Base-by-base conservation (phyloP, 768 basidiomycete genomes). In the Coprinopsis cinerea region DNA sequence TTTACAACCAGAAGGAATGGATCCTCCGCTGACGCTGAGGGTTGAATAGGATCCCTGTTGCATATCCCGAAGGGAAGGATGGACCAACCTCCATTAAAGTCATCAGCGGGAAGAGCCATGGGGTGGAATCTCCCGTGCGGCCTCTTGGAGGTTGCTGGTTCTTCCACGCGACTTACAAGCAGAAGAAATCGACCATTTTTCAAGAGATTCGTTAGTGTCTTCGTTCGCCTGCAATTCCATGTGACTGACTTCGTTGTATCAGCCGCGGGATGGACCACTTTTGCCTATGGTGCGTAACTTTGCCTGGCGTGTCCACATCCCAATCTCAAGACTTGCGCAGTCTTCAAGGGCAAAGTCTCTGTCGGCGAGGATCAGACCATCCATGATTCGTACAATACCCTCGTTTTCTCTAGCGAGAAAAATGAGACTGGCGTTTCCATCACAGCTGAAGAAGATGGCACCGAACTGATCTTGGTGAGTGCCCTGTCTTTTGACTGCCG, bases 111-210 rank as follows among this genome's bases (percentile, higher is more conserved):
- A 85, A 83, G 63, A 88, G 89, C 52, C 81, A 93, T 55, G 92
- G 88, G 11, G 74, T 82, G 13, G 85, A 86, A 60, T 93, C 91
- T 1, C 92, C 92, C 23, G 93, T 98, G 20, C 73, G 86, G 42
- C 91, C 91, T 0, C 77, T 93, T 0, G 94, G 94, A 11, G 94
- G 94, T 4, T 94, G 92, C 66, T 94, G 91, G 89, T 96, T 81
- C 66, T 84, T 94, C 69, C 90, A 94, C 60, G 67, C 85, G 53
- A 80, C 70, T 51, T 82, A 94, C 63, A 67, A 75, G 23, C 75
- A 76, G n/a, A n/a, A n/a, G 52, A 74, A 79, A 25, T 82, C 78
- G 1, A 72, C 62, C 25, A 75, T 91, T 25, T 95, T 89, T 71
- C 94, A 94, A 62, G 80, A 85, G 9, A 72, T 97, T 34, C 93